Percentiles rank a stretch among this genome's conserved stretches.
These are phyloP conservation scores for Neonectria magnoliae DNA, from an alignment of 2,329 filamentous ascomycete species.

Conservation along the genomic window DNA sequence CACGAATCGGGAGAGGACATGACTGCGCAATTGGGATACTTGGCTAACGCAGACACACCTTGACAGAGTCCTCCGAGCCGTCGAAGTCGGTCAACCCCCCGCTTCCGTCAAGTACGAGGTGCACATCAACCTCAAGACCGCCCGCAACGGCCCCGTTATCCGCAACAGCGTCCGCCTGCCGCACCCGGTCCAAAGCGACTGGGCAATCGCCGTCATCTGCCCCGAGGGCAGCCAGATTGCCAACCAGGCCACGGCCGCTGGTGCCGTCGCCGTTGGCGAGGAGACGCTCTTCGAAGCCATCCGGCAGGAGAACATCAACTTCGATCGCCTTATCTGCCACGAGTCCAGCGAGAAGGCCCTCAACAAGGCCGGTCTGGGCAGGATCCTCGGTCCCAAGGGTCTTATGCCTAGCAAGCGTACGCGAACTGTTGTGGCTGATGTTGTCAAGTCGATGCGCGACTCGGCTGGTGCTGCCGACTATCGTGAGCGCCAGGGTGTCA, in stretches of 20 bases:
- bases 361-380: conserved; percentile 82
- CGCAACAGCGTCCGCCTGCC: conserved; percentile 90
- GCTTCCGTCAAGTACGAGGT: conserved; percentile 87
- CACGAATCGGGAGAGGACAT: conserved; percentile 1
- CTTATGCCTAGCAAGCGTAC: conserved; percentile 92
- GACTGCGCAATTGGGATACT: not conserved
- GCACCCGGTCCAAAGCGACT: conserved; percentile 87
- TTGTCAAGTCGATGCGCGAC: conserved; percentile 78
- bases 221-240: conserved; percentile 81
- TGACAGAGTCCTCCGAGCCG: conserved; percentile 86
- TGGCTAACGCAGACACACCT: conserved; percentile 22
- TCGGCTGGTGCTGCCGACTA: conserved; percentile 88
- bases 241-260: conserved; percentile 77
- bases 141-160: conserved; percentile 86
- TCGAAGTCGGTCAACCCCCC: conserved; percentile 86
- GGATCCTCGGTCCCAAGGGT: conserved; percentile 86
- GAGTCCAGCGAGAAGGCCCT: conserved; percentile 79
- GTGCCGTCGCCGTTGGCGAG: conserved; percentile 86
- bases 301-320: conserved; percentile 78
- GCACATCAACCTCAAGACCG: conserved; percentile 81
- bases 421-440: conserved; percentile 87
- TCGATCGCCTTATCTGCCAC: conserved; percentile 91
- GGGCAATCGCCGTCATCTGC: conserved; percentile 90
- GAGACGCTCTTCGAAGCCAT: conserved; percentile 86
- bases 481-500: conserved; percentile 83